Conservation (phyloP, 257 asterid species). For the Pogostemon cablin region DNA sequence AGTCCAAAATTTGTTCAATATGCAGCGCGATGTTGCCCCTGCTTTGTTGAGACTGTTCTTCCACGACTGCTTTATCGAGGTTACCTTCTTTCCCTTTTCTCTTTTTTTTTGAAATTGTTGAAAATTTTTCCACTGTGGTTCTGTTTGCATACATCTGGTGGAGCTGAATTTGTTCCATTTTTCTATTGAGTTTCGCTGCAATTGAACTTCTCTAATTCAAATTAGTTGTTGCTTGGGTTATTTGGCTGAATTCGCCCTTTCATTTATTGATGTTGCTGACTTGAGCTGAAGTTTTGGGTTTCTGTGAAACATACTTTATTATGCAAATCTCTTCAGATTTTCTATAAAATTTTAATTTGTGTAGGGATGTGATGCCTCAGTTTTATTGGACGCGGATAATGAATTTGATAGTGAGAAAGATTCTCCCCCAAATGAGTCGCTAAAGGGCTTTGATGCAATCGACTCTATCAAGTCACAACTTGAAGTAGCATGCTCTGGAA, state of each 20-base stretch:
- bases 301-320: neutral
- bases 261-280: neutral
- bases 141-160: neutral
- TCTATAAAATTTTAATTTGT: neutral
- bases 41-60: slow-evolving; percentile 60
- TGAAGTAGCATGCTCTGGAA: slow-evolving; percentile 69
- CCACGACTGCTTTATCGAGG: slow-evolving; percentile 74
- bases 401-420: slow-evolving; percentile 58
- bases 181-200: neutral
- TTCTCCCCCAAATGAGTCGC: slow-evolving; percentile 53
- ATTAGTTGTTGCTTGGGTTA: neutral
- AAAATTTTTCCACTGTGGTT: neutral
- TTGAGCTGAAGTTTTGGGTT: neutral
- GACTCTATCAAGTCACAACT: slow-evolving; percentile 59
- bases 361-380: slow-evolving; percentile 87
- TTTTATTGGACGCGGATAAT: slow-evolving; percentile 60
- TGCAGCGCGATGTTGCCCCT: slow-evolving; percentile 49
- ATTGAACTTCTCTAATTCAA: neutral
- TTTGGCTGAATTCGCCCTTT: neutral
- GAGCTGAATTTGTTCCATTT: neutral
- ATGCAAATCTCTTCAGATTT: neutral
- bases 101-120: slow-evolving; percentile 12
- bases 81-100: slow-evolving; percentile 5
- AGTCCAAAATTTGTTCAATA: slow-evolving; percentile 41
- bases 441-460: slow-evolving; percentile 56